Conservation (phyloP, 495 filamentous ascomycete species). For the Aspergillus heteromorphus region DNA sequence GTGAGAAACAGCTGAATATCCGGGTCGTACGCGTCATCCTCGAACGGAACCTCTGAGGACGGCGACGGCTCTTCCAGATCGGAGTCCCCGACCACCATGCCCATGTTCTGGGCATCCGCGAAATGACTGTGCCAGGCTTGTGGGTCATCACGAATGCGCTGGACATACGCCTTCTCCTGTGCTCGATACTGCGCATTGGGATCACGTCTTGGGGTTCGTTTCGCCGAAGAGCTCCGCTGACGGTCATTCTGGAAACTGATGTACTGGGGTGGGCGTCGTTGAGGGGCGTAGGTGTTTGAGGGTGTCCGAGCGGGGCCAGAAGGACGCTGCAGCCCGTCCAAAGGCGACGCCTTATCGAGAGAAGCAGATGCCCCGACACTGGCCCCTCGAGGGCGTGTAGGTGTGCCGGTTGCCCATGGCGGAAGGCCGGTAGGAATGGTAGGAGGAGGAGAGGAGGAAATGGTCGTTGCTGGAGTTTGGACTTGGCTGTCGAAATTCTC, state of each 20-base stretch:
- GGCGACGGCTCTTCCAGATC: conserved; percentile 90
- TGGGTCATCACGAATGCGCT: conserved; percentile 66
- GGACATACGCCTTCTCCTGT: conserved; percentile 78
- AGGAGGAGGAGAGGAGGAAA: conserved; percentile 39
- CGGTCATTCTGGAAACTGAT: conserved; percentile 46
- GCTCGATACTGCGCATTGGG: conserved; percentile 77
- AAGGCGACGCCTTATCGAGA: conserved; percentile 25
- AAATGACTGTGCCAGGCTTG: conserved; percentile 67
- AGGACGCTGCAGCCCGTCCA: conserved; percentile 50
- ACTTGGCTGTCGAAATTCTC: conserved; percentile 33
- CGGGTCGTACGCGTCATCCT: conserved; percentile 81
- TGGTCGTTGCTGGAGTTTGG: conserved; percentile 37
- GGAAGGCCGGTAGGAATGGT: conserved; percentile 34
- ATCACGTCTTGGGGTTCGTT: conserved; percentile 51
- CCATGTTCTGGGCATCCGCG: conserved; percentile 58
- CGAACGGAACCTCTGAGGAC: conserved; percentile 73
- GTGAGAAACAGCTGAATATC: conserved; percentile 88
- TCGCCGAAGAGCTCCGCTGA: conserved; percentile 49
- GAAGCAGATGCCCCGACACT: conserved; percentile 31
- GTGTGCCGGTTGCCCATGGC: conserved; percentile 36
- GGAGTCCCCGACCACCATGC: conserved; percentile 64
- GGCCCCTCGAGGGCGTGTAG: conserved; percentile 34
- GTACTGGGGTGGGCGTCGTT: conserved; percentile 64
- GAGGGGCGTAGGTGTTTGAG: conserved; percentile 69
- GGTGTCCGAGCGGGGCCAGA: conserved; percentile 58